Conservation (phyloP, 345 rosid species). For the Boechera divaricarpa region DNA sequence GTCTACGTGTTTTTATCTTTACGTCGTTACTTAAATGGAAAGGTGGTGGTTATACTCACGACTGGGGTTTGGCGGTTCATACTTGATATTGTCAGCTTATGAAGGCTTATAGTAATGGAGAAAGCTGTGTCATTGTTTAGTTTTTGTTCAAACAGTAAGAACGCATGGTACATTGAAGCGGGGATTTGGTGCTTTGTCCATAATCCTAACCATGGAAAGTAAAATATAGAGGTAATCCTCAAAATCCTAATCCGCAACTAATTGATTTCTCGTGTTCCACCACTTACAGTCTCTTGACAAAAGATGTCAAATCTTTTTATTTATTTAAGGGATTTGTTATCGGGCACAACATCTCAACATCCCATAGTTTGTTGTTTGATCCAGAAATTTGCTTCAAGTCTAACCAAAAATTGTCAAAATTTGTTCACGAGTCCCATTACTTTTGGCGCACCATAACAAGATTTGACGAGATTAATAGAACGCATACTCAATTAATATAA, state of each 20-base stretch:
- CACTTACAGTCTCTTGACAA: neutral
- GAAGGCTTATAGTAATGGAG: neutral
- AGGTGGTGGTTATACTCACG: neutral
- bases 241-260: neutral
- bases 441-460: neutral
- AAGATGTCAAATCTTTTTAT: neutral
- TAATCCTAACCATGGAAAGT: neutral
- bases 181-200: neutral
- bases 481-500: too few relatives aligned
- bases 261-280: neutral
- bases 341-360: neutral
- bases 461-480: too few relatives aligned
- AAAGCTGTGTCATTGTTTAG: neutral
- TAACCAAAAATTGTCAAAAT: too few relatives aligned
- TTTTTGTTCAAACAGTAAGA: neutral
- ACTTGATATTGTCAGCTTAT: too few relatives aligned
- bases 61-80: neutral
- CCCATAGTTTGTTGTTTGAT: neutral
- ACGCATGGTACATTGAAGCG: neutral
- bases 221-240: neutral
- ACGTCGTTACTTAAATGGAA: neutral
- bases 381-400: neutral
- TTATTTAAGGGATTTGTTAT: neutral
- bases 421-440: neutral
- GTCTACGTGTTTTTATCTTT: neutral